These are phyloP conservation scores for Prunus mume DNA, from an alignment of 306 rosid genomes.

Conservation along the genomic window DNA sequence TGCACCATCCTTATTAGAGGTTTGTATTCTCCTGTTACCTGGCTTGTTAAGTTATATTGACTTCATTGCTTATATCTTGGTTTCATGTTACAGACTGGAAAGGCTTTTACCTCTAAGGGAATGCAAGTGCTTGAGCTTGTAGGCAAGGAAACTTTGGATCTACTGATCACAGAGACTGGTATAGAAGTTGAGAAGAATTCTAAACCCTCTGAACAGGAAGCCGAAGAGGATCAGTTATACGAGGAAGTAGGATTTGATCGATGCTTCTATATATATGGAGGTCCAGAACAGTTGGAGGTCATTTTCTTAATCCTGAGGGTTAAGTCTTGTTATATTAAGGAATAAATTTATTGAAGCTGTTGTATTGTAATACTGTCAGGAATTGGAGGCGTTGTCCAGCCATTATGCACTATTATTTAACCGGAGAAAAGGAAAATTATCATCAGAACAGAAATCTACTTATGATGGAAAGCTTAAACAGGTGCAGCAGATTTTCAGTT, in stretches of 20 bases:
- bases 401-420: constrained; percentile 83
- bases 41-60: constrained; percentile 16
- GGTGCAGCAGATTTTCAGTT: constrained; percentile 79
- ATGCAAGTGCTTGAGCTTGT: constrained; percentile 96
- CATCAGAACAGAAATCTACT: constrained; percentile 65
- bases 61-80: constrained; percentile 29
- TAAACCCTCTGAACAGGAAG: constrained; percentile 40
- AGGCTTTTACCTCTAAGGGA: constrained; percentile 91
- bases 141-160: constrained; percentile 91
- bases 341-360: constrained; percentile 20
- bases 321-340: constrained; percentile 6
- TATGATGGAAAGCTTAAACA: constrained; percentile 85
- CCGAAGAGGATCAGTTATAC: constrained; percentile 55
- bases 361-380: constrained; percentile 42
- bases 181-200: constrained; percentile 71
- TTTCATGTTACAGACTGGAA: constrained; percentile 66
- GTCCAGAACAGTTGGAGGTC: constrained; percentile 99
- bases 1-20: constrained; percentile 89
- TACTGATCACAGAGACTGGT: constrained; percentile 89
- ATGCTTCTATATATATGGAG: constrained; percentile 97
- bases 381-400: constrained; percentile 86
- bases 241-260: constrained; percentile 96
- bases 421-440: constrained; percentile 76
- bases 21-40: constrained; percentile 25
- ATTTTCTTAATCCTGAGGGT: constrained; percentile 22